Evolutionary conservation across 2,329 filamentous ascomycete genomes (phyloP), one percentile per base, ranked within the genome.

Genomic region (Lomentospora prolificans): DNA sequence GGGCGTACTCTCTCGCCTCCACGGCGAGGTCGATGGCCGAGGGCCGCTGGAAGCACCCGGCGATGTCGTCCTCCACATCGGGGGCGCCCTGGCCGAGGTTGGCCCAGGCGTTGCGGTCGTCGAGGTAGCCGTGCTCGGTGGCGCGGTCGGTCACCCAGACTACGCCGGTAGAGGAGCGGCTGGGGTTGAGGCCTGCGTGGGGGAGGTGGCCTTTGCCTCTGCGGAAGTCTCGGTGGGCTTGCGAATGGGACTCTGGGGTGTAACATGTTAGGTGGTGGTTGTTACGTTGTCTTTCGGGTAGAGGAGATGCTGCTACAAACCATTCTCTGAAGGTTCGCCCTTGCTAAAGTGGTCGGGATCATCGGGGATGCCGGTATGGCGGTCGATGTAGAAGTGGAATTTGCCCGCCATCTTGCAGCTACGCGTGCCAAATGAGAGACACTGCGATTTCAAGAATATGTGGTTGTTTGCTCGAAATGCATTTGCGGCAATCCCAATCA

Each of bases 11-110:
- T 66, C 91, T 79, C 41, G 87, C 86, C 59, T 84, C 83, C 64
- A 89, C 81, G 62, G 81, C 85, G 64, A 96, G 81, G 63, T 94
- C 84, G 63, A 96, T 89, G 46, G 77, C 80, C 53, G 82, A 81
- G 5, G 92, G 92, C 14, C 92, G 83, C 64, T 86, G 78, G 69
- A 96, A 96, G 73, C 88, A 94, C 57, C 91, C 90, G 64, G 85
- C 81, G 64, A 96, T 96, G 60, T 94, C 90, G 62, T 95, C 89
- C 64, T 96, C 92, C 59, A 95, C 92, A 70, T 96, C 90, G 46
- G 91, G 91, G 14, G 91, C 91, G 63, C 91, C 91, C 74, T 96
- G 92, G 30, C 92, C 92, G 2, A 97, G 77, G 69, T 97, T 97
- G 58, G 92, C 90, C 92, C 92, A 96, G 60, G 78, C 72, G 2